Percentiles rank a stretch among this genome's conserved stretches.
These are phyloP conservation scores for Cystofilobasidium capitatum DNA, from an alignment of 768 basidiomycete species.

Conservation along the genomic window DNA sequence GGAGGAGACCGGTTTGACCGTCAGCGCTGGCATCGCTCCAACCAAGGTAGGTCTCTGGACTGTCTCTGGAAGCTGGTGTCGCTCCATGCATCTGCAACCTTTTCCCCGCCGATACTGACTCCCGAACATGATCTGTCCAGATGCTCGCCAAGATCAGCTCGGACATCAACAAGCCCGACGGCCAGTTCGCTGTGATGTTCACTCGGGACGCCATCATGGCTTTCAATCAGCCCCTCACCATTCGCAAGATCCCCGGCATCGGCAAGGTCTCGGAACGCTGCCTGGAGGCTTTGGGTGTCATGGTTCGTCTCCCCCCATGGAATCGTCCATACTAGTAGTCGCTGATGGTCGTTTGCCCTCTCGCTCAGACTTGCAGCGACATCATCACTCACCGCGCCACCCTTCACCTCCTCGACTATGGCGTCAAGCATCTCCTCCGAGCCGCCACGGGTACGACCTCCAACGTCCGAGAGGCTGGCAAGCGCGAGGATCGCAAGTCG, in stretches of 20 bases:
- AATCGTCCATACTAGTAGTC: neutral
- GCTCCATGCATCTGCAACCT: neutral
- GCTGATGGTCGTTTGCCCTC: neutral
- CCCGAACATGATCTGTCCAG: constrained; percentile 37
- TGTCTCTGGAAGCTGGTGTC: neutral
- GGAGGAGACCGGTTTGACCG: constrained; percentile 72
- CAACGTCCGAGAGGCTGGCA: constrained; percentile 64
- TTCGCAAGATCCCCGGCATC: constrained; percentile 79
- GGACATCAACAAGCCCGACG: constrained; percentile 93
- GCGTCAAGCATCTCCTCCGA: constrained; percentile 59
- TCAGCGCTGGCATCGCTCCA: constrained; percentile 89
- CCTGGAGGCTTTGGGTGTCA: constrained; percentile 75
- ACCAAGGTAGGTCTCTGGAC: constrained; percentile 47
- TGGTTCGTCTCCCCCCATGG: constrained; percentile 43
- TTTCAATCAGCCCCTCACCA: constrained; percentile 73
- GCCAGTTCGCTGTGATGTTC: constrained; percentile 70
- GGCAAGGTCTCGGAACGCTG: constrained; percentile 83
- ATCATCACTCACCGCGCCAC: constrained; percentile 64
- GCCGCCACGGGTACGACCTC: constrained; percentile 79
- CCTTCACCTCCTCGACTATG: constrained; percentile 76
- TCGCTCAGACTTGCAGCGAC: constrained; percentile 71
- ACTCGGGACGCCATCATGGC: constrained; percentile 52
- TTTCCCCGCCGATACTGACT: neutral
- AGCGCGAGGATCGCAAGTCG: constrained; percentile 76
- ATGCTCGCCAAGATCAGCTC: constrained; percentile 97